A percentile compares a stretch with the other conserved stretches of the same genome.
These are phyloP conservation scores for Chlorencoelia australis DNA, from an alignment of 2,329 filamentous ascomycete species.

Conservation along the genomic window DNA sequence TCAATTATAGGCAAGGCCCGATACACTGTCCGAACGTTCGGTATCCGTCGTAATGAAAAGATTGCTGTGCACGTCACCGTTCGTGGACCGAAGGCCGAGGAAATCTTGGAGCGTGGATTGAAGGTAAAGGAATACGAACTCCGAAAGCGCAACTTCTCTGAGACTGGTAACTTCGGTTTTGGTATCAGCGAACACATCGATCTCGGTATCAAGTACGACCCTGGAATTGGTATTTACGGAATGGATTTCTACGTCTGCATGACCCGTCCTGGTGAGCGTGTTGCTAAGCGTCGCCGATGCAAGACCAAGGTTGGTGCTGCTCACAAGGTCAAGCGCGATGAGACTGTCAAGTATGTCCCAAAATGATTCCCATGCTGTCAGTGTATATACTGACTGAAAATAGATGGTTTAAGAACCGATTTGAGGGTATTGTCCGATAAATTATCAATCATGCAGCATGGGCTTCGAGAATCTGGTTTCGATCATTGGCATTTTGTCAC, in stretches of 20 bases:
- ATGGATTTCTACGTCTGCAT: conserved; percentile 99
- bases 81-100: conserved; percentile 97
- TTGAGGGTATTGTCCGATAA: conserved; percentile 87
- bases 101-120: conserved; percentile 99
- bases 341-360: conserved; percentile 68
- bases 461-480: conserved; percentile 6
- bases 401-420: conserved; percentile 65
- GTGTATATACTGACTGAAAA: conserved; percentile 1
- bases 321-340: conserved; percentile 88
- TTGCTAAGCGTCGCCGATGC: conserved; percentile 86
- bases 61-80: conserved; percentile 99
- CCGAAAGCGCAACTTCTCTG: conserved; percentile 98
- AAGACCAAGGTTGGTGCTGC: conserved; percentile 75
- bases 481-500: conserved; percentile 6
- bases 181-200: conserved; percentile 99
- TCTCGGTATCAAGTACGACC: conserved; percentile 99
- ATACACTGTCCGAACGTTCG: conserved; percentile 99
- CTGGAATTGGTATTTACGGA: conserved; percentile 95
- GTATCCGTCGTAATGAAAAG: conserved; percentile 99
- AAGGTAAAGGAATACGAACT: conserved; percentile 99
- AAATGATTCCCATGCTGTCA: neutral
- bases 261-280: conserved; percentile 97
- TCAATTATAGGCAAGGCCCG: conserved; percentile 77
- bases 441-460: conserved; percentile 23
- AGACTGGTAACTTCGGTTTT: conserved; percentile 99